Base-by-base conservation (phyloP, 345 rosid genomes). In the Corchorus olitorius region DNA sequence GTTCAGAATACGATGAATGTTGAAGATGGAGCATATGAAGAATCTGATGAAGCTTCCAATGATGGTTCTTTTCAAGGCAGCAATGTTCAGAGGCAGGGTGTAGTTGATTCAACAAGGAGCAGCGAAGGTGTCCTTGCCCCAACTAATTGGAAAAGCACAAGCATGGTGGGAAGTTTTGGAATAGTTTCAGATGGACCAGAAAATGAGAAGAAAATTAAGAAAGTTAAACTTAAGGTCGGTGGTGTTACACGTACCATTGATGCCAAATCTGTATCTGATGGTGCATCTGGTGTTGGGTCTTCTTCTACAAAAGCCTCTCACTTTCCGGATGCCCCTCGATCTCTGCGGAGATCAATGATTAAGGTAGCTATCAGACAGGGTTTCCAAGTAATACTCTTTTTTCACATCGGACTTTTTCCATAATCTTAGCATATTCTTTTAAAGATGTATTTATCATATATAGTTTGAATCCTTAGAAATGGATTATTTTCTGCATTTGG, bases 21-120 rank as follows among this genome's bases (percentile, higher is more conserved):
- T 27, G 90, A 85, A 65, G 93, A 90, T 76, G 89, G 82, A 79
- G 87, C 81, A 73, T 83, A 73, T 61, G 87, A 81, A 56, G 94
- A 90, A 73, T 89, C 92, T 20, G 92, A 92, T 74, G 94, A 90
- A 80, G 93, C 90, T 72, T 90, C 97, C 20, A 89, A 87, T 52
- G 84, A 85, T 62, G 85, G 85, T 65, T 89, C 91, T 55, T 90
- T 87, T 49, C 91, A 82, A 78, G 88, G 86, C 66, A 81, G 81
- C 78, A 86, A 81, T 70, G 83, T 79, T 76, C 63, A 72, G 56
- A 80, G 81, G 56, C 85, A 70, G 60, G 77, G 82, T 50, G 88
- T 84, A 71, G 84, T 74, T 49, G 79, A 83, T 56, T 81, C 86
- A 19, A 82, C 59, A 73, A 78, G 84, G 34, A 55, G 63, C 64